Base-by-base conservation (phyloP, 352 stramenopile species). In the Pythium aquatile region DNA sequence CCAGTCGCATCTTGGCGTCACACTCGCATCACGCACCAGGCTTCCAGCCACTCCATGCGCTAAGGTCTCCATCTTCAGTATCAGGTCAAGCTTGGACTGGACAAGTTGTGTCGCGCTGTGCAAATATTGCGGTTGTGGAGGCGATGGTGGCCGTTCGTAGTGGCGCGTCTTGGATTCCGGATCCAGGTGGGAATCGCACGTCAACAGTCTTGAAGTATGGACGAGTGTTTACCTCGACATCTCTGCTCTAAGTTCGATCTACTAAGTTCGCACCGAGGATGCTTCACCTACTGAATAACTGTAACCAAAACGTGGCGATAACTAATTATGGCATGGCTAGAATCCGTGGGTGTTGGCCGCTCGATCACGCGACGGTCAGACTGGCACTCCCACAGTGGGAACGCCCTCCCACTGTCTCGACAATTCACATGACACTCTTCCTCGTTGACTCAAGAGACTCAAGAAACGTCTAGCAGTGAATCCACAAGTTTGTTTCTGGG, bases 41-140 rank as follows among this genome's bases (percentile, higher is more conserved):
- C 75, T 84, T 65, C 81, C 82, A 17, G 81, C 81, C 66, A 88
- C 80, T 40, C 78, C 81, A 55, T 90, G 81, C 61, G 77, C 77
- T 40, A 90, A 67, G 20, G 81, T 88, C 69, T 90, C 81, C 80
- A 89, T 89, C 20, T 24, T 24, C 20, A 24, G 20, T 24, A 24
- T 24, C 20, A 24, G 20, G 20, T 0, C 20, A 24, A 24, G 20
- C 20, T 24, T 24, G 20, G 20, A 24, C 20, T 24, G 20, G 20
- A 24, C 20, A 1, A 24, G 20, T 16, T 42, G 35, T 42, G 35
- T 42, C 8, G 2, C 35, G 35, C 10, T 42, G 35, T 17, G 35
- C 35, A 42, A 42, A 42, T 16, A 42, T 7, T 11, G 10, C 11
- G 35, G 35, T 11, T 11, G 35, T 42, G 35, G 35, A 11, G 35